Evolutionary conservation across 2,329 filamentous ascomycete species (phyloP), one percentile per base, ranked within the genome.

Genomic region (Trichoderma cornu-damae): DNA sequence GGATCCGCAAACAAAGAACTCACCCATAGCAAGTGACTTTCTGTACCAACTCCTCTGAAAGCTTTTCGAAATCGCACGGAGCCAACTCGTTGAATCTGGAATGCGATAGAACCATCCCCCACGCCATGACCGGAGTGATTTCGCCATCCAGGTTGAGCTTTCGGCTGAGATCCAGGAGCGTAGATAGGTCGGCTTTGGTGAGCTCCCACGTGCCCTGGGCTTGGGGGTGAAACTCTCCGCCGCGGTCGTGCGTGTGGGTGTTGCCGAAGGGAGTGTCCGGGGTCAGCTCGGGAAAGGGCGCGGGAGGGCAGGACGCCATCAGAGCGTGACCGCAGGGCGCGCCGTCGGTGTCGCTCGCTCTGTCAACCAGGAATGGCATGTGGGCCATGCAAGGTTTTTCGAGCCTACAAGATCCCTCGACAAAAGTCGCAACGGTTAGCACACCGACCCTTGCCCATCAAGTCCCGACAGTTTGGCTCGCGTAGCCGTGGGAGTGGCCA

Each of bases 1-100:
- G 7, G 6, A 34, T 32, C 24, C 4, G 26, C 48, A 64, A 59
- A 57, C 9, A n/a, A n/a, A 9, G 80, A 4, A 37, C 87, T 67
- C 75, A 93, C 89, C 94, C 94, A 72, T 96, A 96, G 71, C 94
- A 97, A 61, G 91, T 83, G 59, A 96, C 85, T 74, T 96, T 96
- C 57, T 81, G 80, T 64, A 83, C 77, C 57, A 97, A 78, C 58
- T 90, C 88, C 50, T 86, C 84, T 50, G 88, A 85, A 63, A 96
- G 78, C 61, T 77, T 80, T 64, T 81, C 78, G 64, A 96, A 84
- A 67, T 96, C 90, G 37, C 83, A 79, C 51, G 75, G 72, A 14
- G 77, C 83, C 62, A 96, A 73, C 63, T 87, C 83, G 4, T 69
- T 69, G 61, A 92, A 84, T 61, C 87, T 79, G 35, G 87, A 83